Evolutionary conservation across 805 yeast species (phyloP), one percentile per base, ranked within the genome.

Genomic region (Sungouiella thailandica): DNA sequence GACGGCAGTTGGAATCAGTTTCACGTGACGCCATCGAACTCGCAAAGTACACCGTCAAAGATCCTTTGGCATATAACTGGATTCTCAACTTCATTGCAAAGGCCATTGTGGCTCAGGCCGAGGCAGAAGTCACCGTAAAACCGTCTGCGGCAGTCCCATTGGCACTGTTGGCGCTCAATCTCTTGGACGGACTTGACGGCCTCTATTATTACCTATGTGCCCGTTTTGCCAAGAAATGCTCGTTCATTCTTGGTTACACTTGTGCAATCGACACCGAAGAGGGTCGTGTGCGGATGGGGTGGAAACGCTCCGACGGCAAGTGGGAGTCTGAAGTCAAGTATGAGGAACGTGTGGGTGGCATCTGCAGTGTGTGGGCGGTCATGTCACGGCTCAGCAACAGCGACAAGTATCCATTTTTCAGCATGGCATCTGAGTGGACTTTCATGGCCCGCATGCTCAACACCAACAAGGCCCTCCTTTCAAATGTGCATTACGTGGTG

Each of bases 171-270:
- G 64, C 90, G 0, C 50, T 74, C 12, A 64, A 68, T 20, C 52
- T 88, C 25, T 51, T 87, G 47, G 52, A 70, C 6, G 26, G 53
- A 17, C 65, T 63, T 29, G 71, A 73, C 1, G 78, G 74, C 6
- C 61, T 83, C 13, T 65, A 70, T 19, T 76, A 76, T 39, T 76
- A 62, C 37, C 52, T 83, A 19, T 60, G 78, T 51, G 95, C 97
- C 0, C 72, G 97, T 43, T 75, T 89, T 52, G 84, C 87, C 22
- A 90, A 90, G 57, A 87, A 88, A 50, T 93, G 97, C 52, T 97
- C 97, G 1, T 74, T 73, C 39, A 73, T 89, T 13, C 78, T 93
- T 29, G 98, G 98, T 0, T 90, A 71, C 55, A 69, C 83, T 1
- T 81, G 94, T 49, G 37, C 72, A 2, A 75, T 83, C 18, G 86